These are phyloP conservation scores for Mycena epipterygia DNA, from an alignment of 768 basidiomycete genomes.

Conservation along the genomic window DNA sequence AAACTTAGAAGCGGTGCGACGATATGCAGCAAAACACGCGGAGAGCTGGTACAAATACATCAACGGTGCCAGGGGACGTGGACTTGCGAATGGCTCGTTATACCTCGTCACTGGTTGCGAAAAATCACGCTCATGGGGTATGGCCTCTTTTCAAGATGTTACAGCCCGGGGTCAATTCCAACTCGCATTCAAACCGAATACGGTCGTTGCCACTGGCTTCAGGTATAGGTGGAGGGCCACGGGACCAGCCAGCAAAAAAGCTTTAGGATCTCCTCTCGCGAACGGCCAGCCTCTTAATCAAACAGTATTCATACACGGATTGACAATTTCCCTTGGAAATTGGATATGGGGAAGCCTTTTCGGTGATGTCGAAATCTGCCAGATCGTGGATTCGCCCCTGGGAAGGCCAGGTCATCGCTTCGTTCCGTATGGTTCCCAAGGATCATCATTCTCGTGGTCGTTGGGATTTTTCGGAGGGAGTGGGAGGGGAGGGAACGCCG, in stretches of 20 bases:
- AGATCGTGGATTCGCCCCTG: not conserved
- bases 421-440: not conserved
- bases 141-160: constrained; percentile 24
- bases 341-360: constrained; percentile 6
- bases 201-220: not conserved
- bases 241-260: too few relatives aligned
- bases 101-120: constrained; percentile 39
- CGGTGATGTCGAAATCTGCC: not conserved
- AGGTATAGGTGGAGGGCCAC: constrained; percentile 8
- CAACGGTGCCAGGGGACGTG: constrained; percentile 15
- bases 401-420: not conserved
- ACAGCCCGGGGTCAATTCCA: not conserved
- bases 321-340: constrained; percentile 1
- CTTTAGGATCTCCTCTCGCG: not conserved
- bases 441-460: constrained; percentile 7
- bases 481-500: not conserved
- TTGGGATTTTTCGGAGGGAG: constrained; percentile 9
- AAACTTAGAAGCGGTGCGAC: constrained; percentile 7
- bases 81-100: constrained; percentile 26
- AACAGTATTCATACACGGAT: constrained; percentile 14
- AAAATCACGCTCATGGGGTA: constrained; percentile 34
- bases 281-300: constrained; percentile 12
- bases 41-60: constrained; percentile 34
- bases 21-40: constrained; percentile 30
- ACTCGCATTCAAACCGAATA: not conserved